Percentiles rank a stretch among this genome's conserved stretches.
phyloP scores from a whole-genome alignment of 768 basidiomycete species.

The Mycena chlorophos region DNA sequence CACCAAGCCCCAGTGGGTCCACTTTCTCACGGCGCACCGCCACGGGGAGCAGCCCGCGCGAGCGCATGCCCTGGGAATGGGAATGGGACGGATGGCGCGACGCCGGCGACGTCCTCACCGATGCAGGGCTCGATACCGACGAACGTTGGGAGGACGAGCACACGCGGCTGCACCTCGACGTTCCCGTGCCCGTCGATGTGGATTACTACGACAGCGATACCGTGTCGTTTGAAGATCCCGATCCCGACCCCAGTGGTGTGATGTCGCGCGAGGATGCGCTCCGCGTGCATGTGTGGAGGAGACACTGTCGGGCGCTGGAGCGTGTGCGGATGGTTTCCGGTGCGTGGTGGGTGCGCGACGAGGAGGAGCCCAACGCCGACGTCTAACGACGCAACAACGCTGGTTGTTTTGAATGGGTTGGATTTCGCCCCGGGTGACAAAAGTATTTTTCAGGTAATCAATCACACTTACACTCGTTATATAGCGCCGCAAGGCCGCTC shows the following conservation, averaged over 20 bases:
- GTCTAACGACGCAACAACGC: too few species aligned
- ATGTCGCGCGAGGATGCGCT: constrained; percentile 14
- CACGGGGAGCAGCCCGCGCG: too few species aligned
- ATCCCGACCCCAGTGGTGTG: neutral
- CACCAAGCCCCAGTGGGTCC: neutral
- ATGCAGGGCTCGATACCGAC: neutral
- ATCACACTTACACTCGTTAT: too few species aligned
- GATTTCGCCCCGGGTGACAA: too few species aligned
- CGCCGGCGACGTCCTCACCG: constrained; percentile 3
- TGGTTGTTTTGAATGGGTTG: too few species aligned
- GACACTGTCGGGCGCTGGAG: constrained; percentile 11
- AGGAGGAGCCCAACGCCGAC: too few species aligned
- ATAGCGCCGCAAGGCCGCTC: too few species aligned
- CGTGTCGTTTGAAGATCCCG: too few species aligned
- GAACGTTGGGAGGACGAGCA: constrained; percentile 5
- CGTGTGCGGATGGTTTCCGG: constrained; percentile 21
- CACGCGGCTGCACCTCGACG: neutral
- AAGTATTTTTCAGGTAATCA: too few species aligned
- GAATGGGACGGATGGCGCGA: constrained; percentile 22
- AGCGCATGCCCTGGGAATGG: constrained; percentile 14
- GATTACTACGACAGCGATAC: too few species aligned
- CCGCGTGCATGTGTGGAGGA: constrained; percentile 17
- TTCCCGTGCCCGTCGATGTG: neutral
- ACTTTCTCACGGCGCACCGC: neutral
- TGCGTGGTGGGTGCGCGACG: constrained; percentile 14